Percentiles rank a stretch among this genome's conserved stretches.
Evolutionary conservation across 805 yeast genomes (phyloP).

Genomic region (Saccharomycopsis oosterbeekiorum): DNA sequence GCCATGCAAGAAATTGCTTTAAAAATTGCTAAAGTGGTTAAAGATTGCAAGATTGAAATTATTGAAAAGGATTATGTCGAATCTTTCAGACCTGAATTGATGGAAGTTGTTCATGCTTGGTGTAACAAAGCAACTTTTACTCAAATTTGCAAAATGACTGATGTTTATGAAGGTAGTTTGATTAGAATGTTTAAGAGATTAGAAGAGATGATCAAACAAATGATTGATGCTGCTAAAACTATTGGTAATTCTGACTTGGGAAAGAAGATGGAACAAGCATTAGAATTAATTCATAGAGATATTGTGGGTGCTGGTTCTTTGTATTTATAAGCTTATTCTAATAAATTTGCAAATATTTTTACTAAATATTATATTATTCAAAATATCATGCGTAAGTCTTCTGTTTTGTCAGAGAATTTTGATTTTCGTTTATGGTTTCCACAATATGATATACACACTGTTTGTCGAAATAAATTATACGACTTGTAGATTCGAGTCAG

Average conservation of each 20-base stretch:
- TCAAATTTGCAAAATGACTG: conserved; percentile 97
- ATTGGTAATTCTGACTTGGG: conserved; percentile 85
- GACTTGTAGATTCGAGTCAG: too few relatives aligned
- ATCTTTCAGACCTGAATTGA: conserved; percentile 81
- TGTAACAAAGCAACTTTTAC: conserved; percentile 93
- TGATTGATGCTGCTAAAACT: conserved; percentile 85
- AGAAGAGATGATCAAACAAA: conserved; percentile 86
- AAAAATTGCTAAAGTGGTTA: conserved; percentile 79
- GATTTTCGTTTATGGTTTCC: too few relatives aligned
- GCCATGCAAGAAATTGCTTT: conserved; percentile 85
- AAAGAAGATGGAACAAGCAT: conserved; percentile 79
- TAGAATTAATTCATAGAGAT: conserved; percentile 85
- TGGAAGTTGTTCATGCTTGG: conserved; percentile 97
- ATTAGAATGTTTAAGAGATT: conserved; percentile 90
- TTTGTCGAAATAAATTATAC: too few relatives aligned
- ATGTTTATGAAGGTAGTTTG: conserved; percentile 93
- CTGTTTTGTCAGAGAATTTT: too few relatives aligned
- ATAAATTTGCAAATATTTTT: background rate
- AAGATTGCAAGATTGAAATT: conserved; percentile 82
- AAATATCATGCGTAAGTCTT: too few relatives aligned
- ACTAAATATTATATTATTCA: background rate
- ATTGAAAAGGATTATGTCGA: conserved; percentile 90
- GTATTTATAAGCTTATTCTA: conserved; percentile 34
- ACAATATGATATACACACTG: too few relatives aligned
- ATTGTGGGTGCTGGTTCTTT: conserved; percentile 94